These are phyloP conservation scores for Ceriops decandra DNA, from an alignment of 345 rosid species.

Conservation along the genomic window DNA sequence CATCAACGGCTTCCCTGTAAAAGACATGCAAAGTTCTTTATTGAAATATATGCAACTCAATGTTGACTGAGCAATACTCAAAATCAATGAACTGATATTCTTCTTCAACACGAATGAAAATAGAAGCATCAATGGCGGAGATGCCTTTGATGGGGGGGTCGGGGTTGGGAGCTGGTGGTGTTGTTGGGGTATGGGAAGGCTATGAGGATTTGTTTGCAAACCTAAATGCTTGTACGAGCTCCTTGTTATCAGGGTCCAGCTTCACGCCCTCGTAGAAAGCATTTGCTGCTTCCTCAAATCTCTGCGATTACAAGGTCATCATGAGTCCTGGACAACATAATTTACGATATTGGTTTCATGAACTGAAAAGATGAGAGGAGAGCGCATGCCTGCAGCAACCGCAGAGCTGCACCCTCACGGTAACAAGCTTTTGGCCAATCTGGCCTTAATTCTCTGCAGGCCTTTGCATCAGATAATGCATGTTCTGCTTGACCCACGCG, in stretches of 20 bases:
- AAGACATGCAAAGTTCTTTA: background rate
- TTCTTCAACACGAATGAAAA: background rate
- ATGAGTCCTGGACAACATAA: slow-evolving; percentile 1
- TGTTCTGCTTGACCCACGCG: slow-evolving; percentile 66
- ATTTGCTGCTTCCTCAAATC: slow-evolving; percentile 84
- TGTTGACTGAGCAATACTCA: background rate
- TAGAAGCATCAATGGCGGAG: background rate
- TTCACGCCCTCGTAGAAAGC: slow-evolving; percentile 75
- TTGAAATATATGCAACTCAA: background rate
- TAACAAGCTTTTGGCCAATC: slow-evolving; percentile 90
- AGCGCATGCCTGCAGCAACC: slow-evolving; percentile 51
- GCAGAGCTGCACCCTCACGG: slow-evolving; percentile 92
- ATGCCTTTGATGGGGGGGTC: background rate
- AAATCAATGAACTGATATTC: background rate
- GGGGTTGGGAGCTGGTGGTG: too few relatives aligned
- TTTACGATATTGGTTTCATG: background rate
- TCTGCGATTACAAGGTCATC: slow-evolving; percentile 37
- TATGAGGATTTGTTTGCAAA: slow-evolving; percentile 21
- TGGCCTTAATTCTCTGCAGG: slow-evolving; percentile 63
- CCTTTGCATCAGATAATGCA: slow-evolving; percentile 78
- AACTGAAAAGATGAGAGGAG: background rate
- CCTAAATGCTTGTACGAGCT: slow-evolving; percentile 74
- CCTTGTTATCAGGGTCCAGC: slow-evolving; percentile 69
- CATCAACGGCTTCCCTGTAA: slow-evolving; percentile 79
- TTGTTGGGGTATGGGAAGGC: background rate